phyloP scores from a whole-genome alignment of 2,329 filamentous ascomycete species.

The Cercospora citrullina region DNA sequence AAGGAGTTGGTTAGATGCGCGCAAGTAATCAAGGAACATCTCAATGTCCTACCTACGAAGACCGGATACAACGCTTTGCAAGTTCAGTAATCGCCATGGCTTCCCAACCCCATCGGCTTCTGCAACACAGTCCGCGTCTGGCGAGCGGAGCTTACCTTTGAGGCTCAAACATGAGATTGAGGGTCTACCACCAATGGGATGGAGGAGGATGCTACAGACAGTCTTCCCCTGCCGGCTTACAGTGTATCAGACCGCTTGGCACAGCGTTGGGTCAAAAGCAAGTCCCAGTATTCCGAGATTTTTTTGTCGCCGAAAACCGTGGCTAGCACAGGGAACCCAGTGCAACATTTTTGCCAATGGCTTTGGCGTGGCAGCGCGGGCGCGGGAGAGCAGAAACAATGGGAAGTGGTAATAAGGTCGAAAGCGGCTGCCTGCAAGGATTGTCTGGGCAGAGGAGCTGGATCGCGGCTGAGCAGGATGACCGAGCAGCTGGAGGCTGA shows the following conservation, averaged over 20 bases:
- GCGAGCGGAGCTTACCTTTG: background rate
- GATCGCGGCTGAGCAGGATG: background rate
- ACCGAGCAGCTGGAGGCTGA: background rate
- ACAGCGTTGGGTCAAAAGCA: background rate
- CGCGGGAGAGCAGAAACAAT: background rate
- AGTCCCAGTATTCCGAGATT: background rate
- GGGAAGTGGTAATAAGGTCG: background rate
- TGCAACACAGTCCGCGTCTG: background rate
- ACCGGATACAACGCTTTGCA: background rate
- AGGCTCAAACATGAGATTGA: background rate
- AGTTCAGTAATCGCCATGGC: background rate
- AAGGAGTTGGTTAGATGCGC: background rate
- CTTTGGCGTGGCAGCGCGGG: background rate
- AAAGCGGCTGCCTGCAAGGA: constrained; percentile 10
- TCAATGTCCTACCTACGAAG: background rate
- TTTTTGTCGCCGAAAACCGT: background rate
- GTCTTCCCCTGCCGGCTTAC: background rate
- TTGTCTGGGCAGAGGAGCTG: background rate
- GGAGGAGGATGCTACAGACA: background rate
- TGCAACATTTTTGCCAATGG: background rate
- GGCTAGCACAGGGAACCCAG: background rate
- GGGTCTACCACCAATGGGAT: constrained; percentile 5
- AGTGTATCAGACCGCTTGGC: background rate
- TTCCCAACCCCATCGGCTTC: background rate
- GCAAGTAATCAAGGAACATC: background rate